Evolutionary conservation across 257 asterid species (phyloP), one percentile per base, ranked within the genome.

Genomic region (Striga asiatica): DNA sequence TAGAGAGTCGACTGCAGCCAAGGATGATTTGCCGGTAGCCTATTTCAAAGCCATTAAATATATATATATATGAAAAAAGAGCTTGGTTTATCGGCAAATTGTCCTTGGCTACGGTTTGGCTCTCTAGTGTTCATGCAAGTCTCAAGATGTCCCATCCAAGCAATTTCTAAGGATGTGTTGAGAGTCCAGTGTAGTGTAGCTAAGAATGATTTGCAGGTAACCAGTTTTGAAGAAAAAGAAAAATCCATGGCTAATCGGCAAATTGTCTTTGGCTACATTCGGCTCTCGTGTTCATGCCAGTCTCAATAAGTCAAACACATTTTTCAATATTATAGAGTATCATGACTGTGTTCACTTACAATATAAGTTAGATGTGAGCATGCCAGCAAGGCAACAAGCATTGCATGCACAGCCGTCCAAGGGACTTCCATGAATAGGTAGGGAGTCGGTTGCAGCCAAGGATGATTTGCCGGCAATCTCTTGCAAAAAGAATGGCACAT

Each of bases 21-120:
- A 69, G 74, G 74, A 70, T 70, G 75, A 70, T 67, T 70, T 70
- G 75, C 71, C 71, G 71, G 43, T 34, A 8, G 3, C 29, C 17
- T 25, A 28, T 16, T 38, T 20, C 42, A 21, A 22, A 20, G 18
- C 32, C 7, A 16, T 21, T 11, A 20, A 48, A n/a, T n/a, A n/a
- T n/a, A n/a, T n/a, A n/a, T n/a, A n/a, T n/a, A n/a, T n/a, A n/a
- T n/a, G n/a, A n/a, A n/a, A n/a, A n/a, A n/a, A n/a, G n/a, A n/a
- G n/a, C n/a, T n/a, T n/a, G n/a, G n/a, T n/a, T n/a, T n/a, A n/a
- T n/a, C n/a, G n/a, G n/a, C n/a, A n/a, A n/a, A n/a, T n/a, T n/a
- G n/a, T n/a, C n/a, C n/a, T n/a, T n/a, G n/a, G n/a, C n/a, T n/a
- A n/a, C n/a, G n/a, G n/a, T n/a, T n/a, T n/a, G n/a, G n/a, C n/a